A percentile compares a stretch with the other conserved stretches of the same genome.
phyloP scores from a whole-genome alignment of 148 eudicot species.

The Camellia sinensis region DNA sequence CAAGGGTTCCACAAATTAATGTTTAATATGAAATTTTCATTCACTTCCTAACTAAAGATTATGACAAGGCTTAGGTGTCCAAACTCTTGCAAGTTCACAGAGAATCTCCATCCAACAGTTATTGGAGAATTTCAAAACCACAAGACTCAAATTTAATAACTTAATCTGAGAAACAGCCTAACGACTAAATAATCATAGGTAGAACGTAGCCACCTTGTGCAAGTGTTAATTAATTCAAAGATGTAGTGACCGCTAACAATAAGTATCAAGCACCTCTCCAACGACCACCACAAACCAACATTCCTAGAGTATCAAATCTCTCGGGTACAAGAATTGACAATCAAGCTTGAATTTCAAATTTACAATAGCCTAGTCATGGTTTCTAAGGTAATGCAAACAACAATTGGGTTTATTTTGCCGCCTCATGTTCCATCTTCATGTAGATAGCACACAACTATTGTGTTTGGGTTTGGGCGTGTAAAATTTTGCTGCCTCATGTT shows the following conservation, averaged over 20 bases:
- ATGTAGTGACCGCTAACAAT: too few species aligned
- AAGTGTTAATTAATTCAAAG: not conserved
- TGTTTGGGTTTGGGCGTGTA: not conserved
- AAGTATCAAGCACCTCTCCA: not conserved
- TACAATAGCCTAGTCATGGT: not conserved
- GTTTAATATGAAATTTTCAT: not conserved
- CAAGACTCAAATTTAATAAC: not conserved
- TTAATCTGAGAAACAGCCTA: not conserved
- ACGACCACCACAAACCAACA: not conserved
- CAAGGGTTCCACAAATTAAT: not conserved
- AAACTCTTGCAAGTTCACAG: not conserved
- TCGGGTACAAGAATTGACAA: not conserved
- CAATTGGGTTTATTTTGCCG: not conserved
- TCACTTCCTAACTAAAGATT: not conserved
- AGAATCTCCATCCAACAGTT: not conserved
- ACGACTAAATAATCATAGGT: not conserved
- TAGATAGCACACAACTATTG: not conserved
- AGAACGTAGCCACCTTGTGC: not conserved
- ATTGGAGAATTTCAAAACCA: not conserved
- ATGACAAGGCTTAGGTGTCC: not conserved
- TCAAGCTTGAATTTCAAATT: not conserved
- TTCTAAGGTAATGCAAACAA: not conserved
- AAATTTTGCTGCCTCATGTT: not conserved
- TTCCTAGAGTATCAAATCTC: not conserved
- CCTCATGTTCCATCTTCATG: not conserved